Conservation (phyloP, 192 early-diverging fungal species). For the Linnemannia elongata region DNA sequence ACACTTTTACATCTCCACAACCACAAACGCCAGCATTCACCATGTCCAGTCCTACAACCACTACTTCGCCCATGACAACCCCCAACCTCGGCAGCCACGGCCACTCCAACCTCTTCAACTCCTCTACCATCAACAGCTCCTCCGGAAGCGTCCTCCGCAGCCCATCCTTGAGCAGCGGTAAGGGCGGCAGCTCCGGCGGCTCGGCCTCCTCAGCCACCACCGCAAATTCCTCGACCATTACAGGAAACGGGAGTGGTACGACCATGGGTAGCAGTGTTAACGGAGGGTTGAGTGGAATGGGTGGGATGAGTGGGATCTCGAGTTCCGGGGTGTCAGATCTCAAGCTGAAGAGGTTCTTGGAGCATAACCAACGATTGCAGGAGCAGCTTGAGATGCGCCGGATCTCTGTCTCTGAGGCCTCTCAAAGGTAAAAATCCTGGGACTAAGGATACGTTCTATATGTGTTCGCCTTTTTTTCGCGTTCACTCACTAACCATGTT, state of each 20-base stretch:
- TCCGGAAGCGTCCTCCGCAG: conserved; percentile 12
- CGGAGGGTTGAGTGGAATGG: not conserved
- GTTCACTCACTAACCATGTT: not conserved
- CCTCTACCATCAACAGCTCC: not conserved
- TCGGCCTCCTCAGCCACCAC: conserved; percentile 39
- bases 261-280: not conserved
- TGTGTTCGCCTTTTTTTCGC: not conserved
- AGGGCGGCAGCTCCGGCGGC: not conserved
- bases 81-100: not conserved
- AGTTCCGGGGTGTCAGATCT: conserved; percentile 64
- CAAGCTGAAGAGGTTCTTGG: conserved; percentile 78
- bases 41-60: conserved; percentile 13
- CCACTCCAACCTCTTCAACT: not conserved
- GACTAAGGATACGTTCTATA: not conserved
- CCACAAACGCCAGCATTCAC: not conserved
- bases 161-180: conserved; percentile 21
- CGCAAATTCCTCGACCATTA: conserved; percentile 18
- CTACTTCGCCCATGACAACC: not conserved
- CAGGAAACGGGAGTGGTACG: conserved; percentile 2
- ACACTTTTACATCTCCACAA: too few species aligned
- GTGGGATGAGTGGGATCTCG: not conserved
- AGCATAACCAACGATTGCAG: conserved; percentile 79
- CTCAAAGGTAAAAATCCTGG: conserved; percentile 51
- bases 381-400: conserved; percentile 85
- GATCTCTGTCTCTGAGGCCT: conserved; percentile 81